Conservation (phyloP, 176 grass and related monocot species). For the Aegilops sharonensis region DNA sequence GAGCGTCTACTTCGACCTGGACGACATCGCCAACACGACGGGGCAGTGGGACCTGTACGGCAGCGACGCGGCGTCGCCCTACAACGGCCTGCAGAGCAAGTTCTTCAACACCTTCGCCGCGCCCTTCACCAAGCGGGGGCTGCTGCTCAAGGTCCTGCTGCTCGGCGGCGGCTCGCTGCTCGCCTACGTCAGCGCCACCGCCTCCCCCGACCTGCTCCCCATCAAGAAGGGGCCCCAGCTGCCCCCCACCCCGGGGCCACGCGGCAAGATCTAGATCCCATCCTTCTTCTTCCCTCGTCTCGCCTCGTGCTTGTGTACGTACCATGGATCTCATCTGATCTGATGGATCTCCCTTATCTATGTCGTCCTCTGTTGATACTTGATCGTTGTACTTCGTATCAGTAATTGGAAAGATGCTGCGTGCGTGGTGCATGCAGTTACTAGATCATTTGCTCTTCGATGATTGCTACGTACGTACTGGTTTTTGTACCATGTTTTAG, state of each 20-base stretch:
- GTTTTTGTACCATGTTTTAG: too few relatives aligned
- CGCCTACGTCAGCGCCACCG: slow-evolving; percentile 70
- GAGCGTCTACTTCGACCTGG: slow-evolving; percentile 97
- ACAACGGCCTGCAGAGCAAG: slow-evolving; percentile 95
- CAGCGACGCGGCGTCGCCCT: slow-evolving; percentile 84
- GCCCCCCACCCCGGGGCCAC: slow-evolving; percentile 66
- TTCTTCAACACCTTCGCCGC: slow-evolving; percentile 96
- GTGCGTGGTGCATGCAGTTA: neutral
- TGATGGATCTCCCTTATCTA: neutral
- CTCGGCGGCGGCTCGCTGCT: slow-evolving; percentile 71
- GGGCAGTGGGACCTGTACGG: slow-evolving; percentile 98
- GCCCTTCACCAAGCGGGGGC: slow-evolving; percentile 91
- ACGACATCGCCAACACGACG: slow-evolving; percentile 89
- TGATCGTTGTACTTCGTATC: slow-evolving; percentile 26
- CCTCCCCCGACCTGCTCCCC: slow-evolving; percentile 71
- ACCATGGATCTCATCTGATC: neutral
- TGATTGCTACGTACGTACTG: too few relatives aligned
- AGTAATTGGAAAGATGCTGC: slow-evolving; percentile 25
- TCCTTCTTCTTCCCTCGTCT: neutral
- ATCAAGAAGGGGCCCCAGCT: slow-evolving; percentile 99
- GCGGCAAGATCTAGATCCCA: slow-evolving; percentile 75
- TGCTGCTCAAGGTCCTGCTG: slow-evolving; percentile 97
- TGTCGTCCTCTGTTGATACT: slow-evolving; percentile 39
- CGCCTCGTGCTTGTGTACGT: neutral
- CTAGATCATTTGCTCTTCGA: neutral